phyloP scores from a whole-genome alignment of 139 green algal genomes.

The Asterochloris erici region DNA sequence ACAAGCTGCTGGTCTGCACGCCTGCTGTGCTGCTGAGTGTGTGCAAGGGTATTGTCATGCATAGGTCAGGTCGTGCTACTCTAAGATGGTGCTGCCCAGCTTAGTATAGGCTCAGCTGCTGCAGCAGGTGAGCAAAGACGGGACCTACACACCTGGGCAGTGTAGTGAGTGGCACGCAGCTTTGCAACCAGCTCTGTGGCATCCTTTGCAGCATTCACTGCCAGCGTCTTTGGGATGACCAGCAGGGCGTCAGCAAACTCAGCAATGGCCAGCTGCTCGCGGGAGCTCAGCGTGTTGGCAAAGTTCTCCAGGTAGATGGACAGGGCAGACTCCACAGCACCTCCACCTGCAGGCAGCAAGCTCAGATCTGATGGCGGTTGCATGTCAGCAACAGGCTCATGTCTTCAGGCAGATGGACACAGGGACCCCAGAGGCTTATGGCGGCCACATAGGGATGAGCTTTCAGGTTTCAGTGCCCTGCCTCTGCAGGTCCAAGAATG shows the following conservation, averaged over 20 bases:
- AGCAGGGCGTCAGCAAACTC: constrained; percentile 91
- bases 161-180: constrained; percentile 92
- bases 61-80: no score
- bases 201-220: constrained; percentile 82
- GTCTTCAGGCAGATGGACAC: neutral
- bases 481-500: neutral
- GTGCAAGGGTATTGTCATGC: no score
- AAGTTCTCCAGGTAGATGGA: constrained; percentile 95
- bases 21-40: no score
- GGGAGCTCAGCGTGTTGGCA: constrained; percentile 88
- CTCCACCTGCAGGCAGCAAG: constrained; percentile 54
- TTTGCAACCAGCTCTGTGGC: constrained; percentile 90
- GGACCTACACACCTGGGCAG: constrained; percentile 41
- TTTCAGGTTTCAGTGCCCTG: neutral
- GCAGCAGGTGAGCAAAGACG: no score
- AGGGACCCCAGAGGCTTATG: neutral
- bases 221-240: constrained; percentile 89
- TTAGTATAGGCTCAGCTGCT: no score
- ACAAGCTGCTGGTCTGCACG: no score
- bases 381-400: neutral
- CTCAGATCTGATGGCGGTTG: no score
- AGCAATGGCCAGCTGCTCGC: constrained; percentile 97
- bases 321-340: constrained; percentile 91
- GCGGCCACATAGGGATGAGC: neutral
- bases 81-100: no score